Evolutionary conservation across 164 flowering plant genomes (phyloP).

Genomic region (Sedum album): DNA sequence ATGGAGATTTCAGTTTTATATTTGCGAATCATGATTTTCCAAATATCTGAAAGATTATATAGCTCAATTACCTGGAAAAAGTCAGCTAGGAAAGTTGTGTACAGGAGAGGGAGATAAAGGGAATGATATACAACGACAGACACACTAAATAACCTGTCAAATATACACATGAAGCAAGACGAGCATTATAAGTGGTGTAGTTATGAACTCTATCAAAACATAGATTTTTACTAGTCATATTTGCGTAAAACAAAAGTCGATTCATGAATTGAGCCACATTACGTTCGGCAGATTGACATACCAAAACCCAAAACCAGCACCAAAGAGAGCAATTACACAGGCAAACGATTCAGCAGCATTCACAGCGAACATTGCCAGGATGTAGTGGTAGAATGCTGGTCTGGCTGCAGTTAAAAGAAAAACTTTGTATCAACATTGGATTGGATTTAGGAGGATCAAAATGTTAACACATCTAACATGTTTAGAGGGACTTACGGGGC

Average conservation of each 20-base stretch:
- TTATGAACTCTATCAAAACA: not conserved
- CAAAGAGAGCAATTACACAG: constrained; percentile 37
- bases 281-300: constrained; percentile 13
- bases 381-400: constrained; percentile 76
- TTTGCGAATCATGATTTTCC: constrained; percentile 3
- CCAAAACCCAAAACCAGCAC: constrained; percentile 65
- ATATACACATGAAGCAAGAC: no score
- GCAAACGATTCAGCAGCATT: constrained; percentile 45
- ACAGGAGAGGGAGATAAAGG: not conserved
- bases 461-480: not conserved
- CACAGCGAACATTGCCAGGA: constrained; percentile 44
- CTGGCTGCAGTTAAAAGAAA: constrained; percentile 41
- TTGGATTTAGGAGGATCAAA: not conserved
- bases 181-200: not conserved
- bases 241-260: no score
- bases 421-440: not conserved
- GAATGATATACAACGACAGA: not conserved
- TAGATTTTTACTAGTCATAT: no score
- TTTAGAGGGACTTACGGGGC: constrained; percentile 41
- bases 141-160: not conserved
- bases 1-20: not conserved
- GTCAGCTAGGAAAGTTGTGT: constrained; percentile 1
- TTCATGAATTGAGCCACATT: no score
- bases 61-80: not conserved
- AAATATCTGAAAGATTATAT: no score